Evolutionary conservation across 2,329 filamentous ascomycete genomes (phyloP), one percentile per base, ranked within the genome.

Genomic region (Pseudocercospora musae): DNA sequence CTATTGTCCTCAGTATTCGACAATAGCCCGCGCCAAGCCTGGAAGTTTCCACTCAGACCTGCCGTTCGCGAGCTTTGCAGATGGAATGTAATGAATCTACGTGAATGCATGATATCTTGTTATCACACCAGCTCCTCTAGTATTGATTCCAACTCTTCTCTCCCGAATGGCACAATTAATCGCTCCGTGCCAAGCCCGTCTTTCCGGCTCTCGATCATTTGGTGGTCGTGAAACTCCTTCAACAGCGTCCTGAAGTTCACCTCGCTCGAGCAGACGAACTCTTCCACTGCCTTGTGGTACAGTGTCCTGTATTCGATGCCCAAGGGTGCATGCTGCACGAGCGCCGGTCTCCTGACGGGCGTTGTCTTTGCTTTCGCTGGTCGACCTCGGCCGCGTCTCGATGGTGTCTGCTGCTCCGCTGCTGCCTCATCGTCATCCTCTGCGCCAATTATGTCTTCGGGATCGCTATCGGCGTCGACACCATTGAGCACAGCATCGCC

Each of bases 141-240:
- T 52, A 96, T 90, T 1, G 85, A 88, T 76, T 97, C 94, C 73
- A 98, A 81, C 77, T 99, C 95, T 67, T 96, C 92, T 69, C 88
- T 89, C 48, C 88, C 83, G 72, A 98, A 92, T 0, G 95, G 95
- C 13, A 96, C 86, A 68, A 90, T 89, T 52, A 99, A 77, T 57
- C 95, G 80, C 74, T 98, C 95, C 2, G 89, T 93, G 2, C 95
- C 95, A 60, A 93, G 81, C 0, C 85, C 84, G 75, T 99, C 94
- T 73, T 94, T 94, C 65, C 88, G 86, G 65, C 90, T 96, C 59
- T 91, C 91, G 66, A 99, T 90, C 87, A 99, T 98, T 73, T 97
- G 92, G 79, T 99, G 95, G 72, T 99, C 95, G 74, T 97, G 92
- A 76, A 99, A 95, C 84, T 99, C 95, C 78, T 98, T 98, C 66